Evolutionary conservation across 306 rosid species (phyloP), one percentile per base, ranked within the genome.

Genomic region (Cicer judaicum): DNA sequence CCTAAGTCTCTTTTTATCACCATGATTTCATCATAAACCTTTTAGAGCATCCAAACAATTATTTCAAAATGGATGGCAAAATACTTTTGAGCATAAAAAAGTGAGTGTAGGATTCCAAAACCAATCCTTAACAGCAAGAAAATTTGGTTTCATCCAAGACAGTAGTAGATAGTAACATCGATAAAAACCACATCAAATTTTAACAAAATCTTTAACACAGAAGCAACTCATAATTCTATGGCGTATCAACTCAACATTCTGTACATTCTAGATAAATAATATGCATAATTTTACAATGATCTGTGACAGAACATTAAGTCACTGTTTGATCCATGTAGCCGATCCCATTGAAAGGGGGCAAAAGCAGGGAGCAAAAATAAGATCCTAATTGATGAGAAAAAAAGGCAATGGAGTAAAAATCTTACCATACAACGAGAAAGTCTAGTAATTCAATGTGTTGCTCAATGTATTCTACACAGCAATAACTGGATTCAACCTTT

Each of bases 361-460:
- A 29, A 29, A 29, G 36, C 36, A 29, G 5, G 36, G 67, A 38
- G 14, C 19, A 40, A 55, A 49, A 56, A 24, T 41, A 47, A 65
- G 14, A 67, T 39, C 46, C 64, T 13, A 56, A 8, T 76, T 46
- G 24, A 53, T 29, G 18, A 7, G n/a, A 50, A 19, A 55, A 60
- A 43, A 76, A 62, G 59, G 39, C 12, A 19, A 69, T 10, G 68
- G 64, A 21, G 52, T 64, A 64, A 64, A 38, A 74, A 70, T 13
- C 96, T 82, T 90, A 94, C 99, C 92, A 88, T 63, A 86, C 96
- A 8, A 94, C 99, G 69, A 94, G 96, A 73, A 87, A 84, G 82
- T 94, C 99, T 14, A 94, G 83, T 53, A 92, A 75, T 74, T 89
- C 96, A n/a, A 73, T 66, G 84, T 92, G 95, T 50, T 85, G 87